Conservation (phyloP, 805 yeast species). For the Yamadazyma tumulicola region DNA sequence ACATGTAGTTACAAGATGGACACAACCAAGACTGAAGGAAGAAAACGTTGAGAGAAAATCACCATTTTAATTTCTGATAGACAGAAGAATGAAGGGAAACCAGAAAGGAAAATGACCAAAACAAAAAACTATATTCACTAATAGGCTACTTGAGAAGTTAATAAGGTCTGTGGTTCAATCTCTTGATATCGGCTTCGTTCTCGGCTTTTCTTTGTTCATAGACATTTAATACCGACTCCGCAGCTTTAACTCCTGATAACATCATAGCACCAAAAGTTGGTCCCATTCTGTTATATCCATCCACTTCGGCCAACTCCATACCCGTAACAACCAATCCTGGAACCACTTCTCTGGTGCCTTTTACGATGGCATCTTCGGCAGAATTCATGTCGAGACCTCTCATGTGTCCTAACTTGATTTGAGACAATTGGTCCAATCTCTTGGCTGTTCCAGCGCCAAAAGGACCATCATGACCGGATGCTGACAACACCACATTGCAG, state of each 20-base stretch:
- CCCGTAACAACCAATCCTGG: constrained; percentile 70
- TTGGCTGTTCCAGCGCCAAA: constrained; percentile 78
- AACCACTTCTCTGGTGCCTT: constrained; percentile 59
- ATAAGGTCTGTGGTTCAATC: constrained; percentile 8
- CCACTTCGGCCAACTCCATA: constrained; percentile 76
- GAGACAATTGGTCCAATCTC: constrained; percentile 40
- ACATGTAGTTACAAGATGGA: too few relatives aligned
- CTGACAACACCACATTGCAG: constrained; percentile 58
- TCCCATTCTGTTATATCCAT: constrained; percentile 79
- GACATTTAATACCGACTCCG: constrained; percentile 47
- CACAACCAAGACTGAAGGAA: too few relatives aligned
- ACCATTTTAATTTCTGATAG: too few relatives aligned
- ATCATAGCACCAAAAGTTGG: constrained; percentile 85
- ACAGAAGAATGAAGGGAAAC: background rate
- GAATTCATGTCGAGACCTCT: constrained; percentile 75
- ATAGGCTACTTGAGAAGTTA: too few relatives aligned
- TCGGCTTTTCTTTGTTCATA: constrained; percentile 19
- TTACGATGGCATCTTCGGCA: constrained; percentile 74
- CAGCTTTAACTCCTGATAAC: constrained; percentile 75
- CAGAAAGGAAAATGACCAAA: too few relatives aligned
- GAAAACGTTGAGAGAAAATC: too few relatives aligned
- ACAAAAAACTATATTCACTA: too few relatives aligned
- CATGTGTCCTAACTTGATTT: constrained; percentile 57
- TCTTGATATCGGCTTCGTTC: constrained; percentile 9
- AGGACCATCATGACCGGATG: constrained; percentile 83